A percentile compares a stretch with the other conserved stretches of the same genome.
Conservation (phyloP, 2,329 filamentous ascomycete species). For the Dactylonectria macrodidyma region DNA sequence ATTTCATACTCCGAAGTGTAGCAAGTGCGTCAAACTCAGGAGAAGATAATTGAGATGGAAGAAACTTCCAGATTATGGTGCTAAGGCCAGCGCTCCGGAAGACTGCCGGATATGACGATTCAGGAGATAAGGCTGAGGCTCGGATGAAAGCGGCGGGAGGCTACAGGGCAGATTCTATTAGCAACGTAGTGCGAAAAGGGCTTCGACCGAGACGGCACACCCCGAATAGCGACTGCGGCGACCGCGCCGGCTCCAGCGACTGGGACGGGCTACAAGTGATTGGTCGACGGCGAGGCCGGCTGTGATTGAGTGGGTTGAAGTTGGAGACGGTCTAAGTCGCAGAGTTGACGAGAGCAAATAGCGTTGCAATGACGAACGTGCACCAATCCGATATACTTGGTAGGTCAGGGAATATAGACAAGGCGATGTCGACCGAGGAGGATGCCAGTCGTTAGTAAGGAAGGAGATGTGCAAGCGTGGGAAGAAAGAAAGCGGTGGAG, state of each 20-base stretch:
- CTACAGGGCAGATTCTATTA: slow-evolving; percentile 6
- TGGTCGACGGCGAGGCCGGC: slow-evolving; percentile 25
- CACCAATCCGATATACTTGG: neutral
- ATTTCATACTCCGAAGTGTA: slow-evolving; percentile 13
- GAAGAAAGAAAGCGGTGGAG: neutral
- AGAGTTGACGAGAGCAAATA: slow-evolving; percentile 15
- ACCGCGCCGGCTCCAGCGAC: slow-evolving; percentile 19
- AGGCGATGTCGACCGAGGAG: neutral
- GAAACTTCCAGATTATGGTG: slow-evolving; percentile 2
- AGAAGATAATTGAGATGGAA: neutral
- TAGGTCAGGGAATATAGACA: neutral
- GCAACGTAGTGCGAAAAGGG: slow-evolving; percentile 15
- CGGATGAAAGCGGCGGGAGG: slow-evolving; percentile 1
- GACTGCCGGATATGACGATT: neutral
- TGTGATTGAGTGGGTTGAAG: slow-evolving; percentile 26
- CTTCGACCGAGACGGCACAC: slow-evolving; percentile 20
- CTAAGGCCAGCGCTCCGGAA: neutral
- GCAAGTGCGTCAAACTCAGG: neutral
- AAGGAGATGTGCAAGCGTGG: neutral
- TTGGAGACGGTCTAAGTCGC: slow-evolving; percentile 29
- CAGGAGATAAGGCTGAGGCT: slow-evolving; percentile 3
- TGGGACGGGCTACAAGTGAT: slow-evolving; percentile 23
- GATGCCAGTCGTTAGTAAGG: neutral
- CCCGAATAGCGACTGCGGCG: slow-evolving; percentile 10
- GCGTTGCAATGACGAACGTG: neutral